Evolutionary conservation across 768 basidiomycete species (phyloP).

Genomic region (Mycena olivaceomarginata): DNA sequence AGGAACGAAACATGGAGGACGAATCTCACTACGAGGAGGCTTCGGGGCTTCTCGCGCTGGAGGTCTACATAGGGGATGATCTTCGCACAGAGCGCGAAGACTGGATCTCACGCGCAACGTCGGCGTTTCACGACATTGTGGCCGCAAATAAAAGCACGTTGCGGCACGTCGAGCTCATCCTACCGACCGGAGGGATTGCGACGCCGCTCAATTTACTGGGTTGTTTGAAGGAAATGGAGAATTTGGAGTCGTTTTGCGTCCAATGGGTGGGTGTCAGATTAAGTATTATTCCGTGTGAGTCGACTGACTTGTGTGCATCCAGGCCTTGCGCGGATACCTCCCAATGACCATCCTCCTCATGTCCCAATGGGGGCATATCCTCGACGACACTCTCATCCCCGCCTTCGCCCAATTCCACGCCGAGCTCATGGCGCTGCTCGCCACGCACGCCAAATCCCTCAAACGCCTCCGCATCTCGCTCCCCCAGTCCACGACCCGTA

Average conservation of each 20-base stretch:
- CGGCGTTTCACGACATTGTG: background rate
- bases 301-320: background rate
- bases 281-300: background rate
- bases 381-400: background rate
- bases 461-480: constrained; percentile 25
- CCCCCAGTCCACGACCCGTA: background rate
- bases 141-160: constrained; percentile 2
- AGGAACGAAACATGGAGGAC: background rate
- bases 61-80: background rate
- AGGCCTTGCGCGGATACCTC: background rate
- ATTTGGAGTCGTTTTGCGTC: constrained; percentile 17
- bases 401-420: background rate
- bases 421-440: constrained; percentile 8
- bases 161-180: constrained; percentile 25
- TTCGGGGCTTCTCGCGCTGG: constrained; percentile 7
- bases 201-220: constrained; percentile 24
- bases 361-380: background rate
- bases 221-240: background rate
- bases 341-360: constrained; percentile 17
- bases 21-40: constrained; percentile 2
- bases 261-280: constrained; percentile 23
- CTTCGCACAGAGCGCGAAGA: background rate
- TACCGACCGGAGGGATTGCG: constrained; percentile 26
- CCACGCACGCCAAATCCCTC: constrained; percentile 4
- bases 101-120: background rate